These are phyloP conservation scores for Thymus quinquecostatus DNA, from an alignment of 257 asterid species.

Conservation along the genomic window DNA sequence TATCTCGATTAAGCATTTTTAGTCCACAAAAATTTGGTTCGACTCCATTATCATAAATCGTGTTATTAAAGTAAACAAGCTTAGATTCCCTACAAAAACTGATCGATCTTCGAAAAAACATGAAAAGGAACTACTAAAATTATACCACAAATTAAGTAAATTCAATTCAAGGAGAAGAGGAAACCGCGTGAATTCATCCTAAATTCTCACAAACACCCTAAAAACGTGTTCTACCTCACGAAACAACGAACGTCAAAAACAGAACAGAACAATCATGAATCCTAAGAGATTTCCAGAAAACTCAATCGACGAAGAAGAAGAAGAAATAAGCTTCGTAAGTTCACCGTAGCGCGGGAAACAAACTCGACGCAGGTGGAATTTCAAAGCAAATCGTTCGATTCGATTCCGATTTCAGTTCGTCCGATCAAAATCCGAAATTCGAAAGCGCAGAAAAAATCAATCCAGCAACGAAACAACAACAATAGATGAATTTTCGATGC, in stretches of 20 bases:
- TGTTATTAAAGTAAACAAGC: not conserved
- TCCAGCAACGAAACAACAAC: not conserved
- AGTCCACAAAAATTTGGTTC: not conserved
- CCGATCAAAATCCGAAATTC: constrained; percentile 19
- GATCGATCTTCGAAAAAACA: not conserved
- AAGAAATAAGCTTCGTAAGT: not conserved
- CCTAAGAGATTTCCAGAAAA: constrained; percentile 1
- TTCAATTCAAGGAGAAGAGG: not conserved
- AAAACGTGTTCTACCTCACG: constrained; percentile 22
- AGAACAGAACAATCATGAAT: constrained; percentile 15
- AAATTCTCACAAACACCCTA: not conserved
- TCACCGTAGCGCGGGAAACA: not conserved
- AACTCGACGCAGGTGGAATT: constrained; percentile 17
- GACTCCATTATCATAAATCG: not conserved
- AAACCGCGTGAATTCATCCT: not conserved
- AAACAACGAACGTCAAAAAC: not conserved
- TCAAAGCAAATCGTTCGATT: constrained; percentile 27
- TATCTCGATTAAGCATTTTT: constrained; percentile 4
- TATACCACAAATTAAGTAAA: not conserved
- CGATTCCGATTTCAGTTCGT: constrained; percentile 21
- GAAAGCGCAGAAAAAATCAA: not conserved
- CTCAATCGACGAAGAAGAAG: constrained; percentile 3
- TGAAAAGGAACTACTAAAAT: not conserved
- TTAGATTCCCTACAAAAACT: not conserved
- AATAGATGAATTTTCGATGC: not conserved